Base-by-base conservation (phyloP, 2,329 filamentous ascomycete species). In the Aureobasidium zeae region DNA sequence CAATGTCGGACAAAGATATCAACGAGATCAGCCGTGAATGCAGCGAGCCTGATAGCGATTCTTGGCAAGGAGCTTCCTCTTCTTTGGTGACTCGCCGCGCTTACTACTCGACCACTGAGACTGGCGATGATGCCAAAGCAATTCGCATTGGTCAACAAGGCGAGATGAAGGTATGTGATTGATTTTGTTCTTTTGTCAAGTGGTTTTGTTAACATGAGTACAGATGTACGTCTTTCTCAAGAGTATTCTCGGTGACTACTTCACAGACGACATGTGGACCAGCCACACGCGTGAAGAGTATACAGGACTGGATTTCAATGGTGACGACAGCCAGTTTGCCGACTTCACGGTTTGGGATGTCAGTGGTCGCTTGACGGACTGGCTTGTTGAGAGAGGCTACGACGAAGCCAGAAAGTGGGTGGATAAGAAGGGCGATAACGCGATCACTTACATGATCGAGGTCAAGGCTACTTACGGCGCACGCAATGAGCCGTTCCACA, bases 391-490 rank as follows among this genome's bases (percentile, higher is more conserved):
- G 7, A 8, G 22, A 2, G 44, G 44, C 9, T 29, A 32, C 24
- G 10, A 25, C 2, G 30, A 32, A 13, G 26, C 42, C 17, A 16
- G 32, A 19, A 22, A 31, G 9, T 50, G 43, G 34, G 19, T 29
- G 11, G 35, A 25, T 15, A 29, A 45, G 16, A 28, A 39, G 9
- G 28, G 22, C 15, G 9, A 10, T 3, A 16, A 33, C 7, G 20
- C 38, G 9, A 35, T 52, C 44, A 51, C 47, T 2, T 52, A 49
- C 36, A 44, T 37, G 22, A 36, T 51, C 13, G 51, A 52, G 22
- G 44, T 49, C 28, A 49, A 52, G 26, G 15, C 49, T n/a, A 50
- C 48, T 9, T 42, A 32, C 5, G 47, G 44, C 5, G 15, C 25
- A 7, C 25, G 8, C 3, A 21, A 42, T 17, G 50, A 51, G 21